phyloP scores from a whole-genome alignment of 148 eudicot genomes.

The Amaranthus palmeri region DNA sequence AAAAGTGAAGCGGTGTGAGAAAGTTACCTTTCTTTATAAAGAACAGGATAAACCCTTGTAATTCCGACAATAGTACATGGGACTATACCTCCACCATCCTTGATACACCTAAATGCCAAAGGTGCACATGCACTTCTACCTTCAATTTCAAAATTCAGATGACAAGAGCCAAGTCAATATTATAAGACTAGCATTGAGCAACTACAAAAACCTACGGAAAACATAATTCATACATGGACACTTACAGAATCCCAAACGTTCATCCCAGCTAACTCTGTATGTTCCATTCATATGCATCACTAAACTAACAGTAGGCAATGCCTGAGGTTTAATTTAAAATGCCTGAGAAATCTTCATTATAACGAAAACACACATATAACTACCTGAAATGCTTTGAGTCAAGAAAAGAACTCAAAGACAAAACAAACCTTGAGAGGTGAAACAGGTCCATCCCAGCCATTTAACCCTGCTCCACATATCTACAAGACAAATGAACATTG shows the following conservation, averaged over 20 bases:
- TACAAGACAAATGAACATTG: slow-evolving; percentile 32
- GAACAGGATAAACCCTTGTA: slow-evolving; percentile 79
- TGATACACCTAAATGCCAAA: slow-evolving; percentile 81
- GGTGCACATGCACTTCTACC: slow-evolving; percentile 64
- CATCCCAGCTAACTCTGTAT: slow-evolving; percentile 90
- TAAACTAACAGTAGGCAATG: slow-evolving; percentile 43
- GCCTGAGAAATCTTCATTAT: background rate
- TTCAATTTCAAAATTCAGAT: slow-evolving; percentile 20
- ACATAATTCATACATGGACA: slow-evolving; percentile 3
- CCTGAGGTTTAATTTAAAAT: slow-evolving; percentile 38
- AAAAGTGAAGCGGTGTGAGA: slow-evolving; percentile 10
- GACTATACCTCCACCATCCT: slow-evolving; percentile 73
- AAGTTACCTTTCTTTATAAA: slow-evolving; percentile 76
- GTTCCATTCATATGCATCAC: slow-evolving; percentile 85
- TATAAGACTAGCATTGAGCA: slow-evolving; percentile 16
- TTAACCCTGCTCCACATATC: slow-evolving; percentile 88
- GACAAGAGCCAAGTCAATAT: slow-evolving; percentile 1
- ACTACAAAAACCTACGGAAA: slow-evolving; percentile 6
- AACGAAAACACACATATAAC: background rate
- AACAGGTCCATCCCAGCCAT: slow-evolving; percentile 80
- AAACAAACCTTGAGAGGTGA: slow-evolving; percentile 77
- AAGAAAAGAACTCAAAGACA: slow-evolving; percentile 6
- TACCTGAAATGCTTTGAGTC: background rate
- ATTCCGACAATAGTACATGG: slow-evolving; percentile 82
- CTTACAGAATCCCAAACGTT: slow-evolving; percentile 92